These are phyloP conservation scores for Thermothelomyces thermophilus DNA, from an alignment of 2,329 filamentous ascomycete genomes.

Conservation along the genomic window DNA sequence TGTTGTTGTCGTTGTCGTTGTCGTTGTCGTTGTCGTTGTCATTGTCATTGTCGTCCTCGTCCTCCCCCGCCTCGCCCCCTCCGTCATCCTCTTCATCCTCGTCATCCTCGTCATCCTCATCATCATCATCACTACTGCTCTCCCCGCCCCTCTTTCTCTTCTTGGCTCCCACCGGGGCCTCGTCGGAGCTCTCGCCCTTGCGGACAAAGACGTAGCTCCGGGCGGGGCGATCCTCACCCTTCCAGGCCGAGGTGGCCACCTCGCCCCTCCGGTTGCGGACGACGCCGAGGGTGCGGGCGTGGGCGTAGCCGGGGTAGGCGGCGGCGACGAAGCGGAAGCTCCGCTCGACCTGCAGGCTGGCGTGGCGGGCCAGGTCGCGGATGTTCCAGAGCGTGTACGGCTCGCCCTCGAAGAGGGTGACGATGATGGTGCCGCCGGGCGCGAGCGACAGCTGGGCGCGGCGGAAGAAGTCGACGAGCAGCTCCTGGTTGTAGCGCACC, in stretches of 20 bases:
- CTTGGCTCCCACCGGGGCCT: slow-evolving; percentile 27
- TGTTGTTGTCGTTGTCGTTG: no score
- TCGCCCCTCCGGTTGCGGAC: slow-evolving; percentile 43
- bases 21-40: background rate
- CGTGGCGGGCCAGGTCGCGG: slow-evolving; percentile 74
- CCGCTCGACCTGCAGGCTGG: slow-evolving; percentile 60
- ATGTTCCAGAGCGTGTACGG: slow-evolving; percentile 97
- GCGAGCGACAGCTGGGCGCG: slow-evolving; percentile 47
- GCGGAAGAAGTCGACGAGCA: slow-evolving; percentile 63
- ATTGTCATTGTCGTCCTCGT: slow-evolving; percentile 1
- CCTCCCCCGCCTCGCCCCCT: background rate
- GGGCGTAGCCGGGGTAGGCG: slow-evolving; percentile 67
- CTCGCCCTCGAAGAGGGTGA: slow-evolving; percentile 87
- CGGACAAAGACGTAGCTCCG: slow-evolving; percentile 58
- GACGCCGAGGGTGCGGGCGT: slow-evolving; percentile 66
- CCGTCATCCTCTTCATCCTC: slow-evolving; percentile 1
- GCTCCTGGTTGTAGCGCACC: slow-evolving; percentile 82
- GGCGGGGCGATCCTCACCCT: slow-evolving; percentile 45
- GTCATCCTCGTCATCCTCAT: no score
- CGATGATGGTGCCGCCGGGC: slow-evolving; percentile 57
- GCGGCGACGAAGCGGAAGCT: slow-evolving; percentile 63
- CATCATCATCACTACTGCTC: slow-evolving; percentile 29
- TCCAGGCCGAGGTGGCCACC: slow-evolving; percentile 42
- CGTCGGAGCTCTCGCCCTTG: slow-evolving; percentile 42
- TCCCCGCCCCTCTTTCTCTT: slow-evolving; percentile 23